Conservation (phyloP, 257 asterid genomes). For the Marsdenia floribunda region DNA sequence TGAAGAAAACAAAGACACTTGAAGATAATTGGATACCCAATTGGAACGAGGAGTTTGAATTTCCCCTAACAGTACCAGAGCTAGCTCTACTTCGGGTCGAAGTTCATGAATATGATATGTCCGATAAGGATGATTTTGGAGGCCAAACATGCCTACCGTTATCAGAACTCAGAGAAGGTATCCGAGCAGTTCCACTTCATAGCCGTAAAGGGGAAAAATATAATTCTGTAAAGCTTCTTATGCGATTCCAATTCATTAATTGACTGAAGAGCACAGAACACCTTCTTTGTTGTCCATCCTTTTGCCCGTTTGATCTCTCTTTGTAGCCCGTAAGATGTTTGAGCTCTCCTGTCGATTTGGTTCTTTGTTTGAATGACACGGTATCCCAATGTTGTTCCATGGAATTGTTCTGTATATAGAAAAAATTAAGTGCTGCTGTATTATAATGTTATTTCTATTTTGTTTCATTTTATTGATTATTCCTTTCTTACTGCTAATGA, state of each 20-base stretch:
- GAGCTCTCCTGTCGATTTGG: not conserved
- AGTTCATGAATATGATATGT: constrained; percentile 76
- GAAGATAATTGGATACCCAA: constrained; percentile 85
- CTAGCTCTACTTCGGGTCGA: constrained; percentile 74
- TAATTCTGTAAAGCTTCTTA: constrained; percentile 60
- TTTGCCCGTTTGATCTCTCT: not conserved
- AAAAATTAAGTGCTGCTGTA: not conserved
- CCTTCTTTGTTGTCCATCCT: not conserved
- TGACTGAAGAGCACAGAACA: constrained; percentile 20
- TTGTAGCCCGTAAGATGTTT: not conserved
- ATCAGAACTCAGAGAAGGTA: constrained; percentile 67
- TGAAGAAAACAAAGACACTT: constrained; percentile 61
- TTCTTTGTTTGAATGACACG: not conserved
- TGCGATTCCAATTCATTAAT: constrained; percentile 66
- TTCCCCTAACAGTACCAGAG: constrained; percentile 71
- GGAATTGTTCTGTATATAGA: not conserved
- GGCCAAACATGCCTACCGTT: constrained; percentile 81
- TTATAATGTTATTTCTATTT: not conserved
- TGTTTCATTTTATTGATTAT: not conserved
- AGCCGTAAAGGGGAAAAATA: constrained; percentile 51
- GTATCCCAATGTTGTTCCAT: not conserved
- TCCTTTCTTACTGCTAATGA: not conserved
- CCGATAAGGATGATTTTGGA: constrained; percentile 83
- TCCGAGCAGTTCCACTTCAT: constrained; percentile 70
- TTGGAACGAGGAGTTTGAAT: constrained; percentile 74